A percentile compares a stretch with the other conserved stretches of the same genome.
Conservation (phyloP, 2,329 filamentous ascomycete species). For the Colletotrichum zoysiae region DNA sequence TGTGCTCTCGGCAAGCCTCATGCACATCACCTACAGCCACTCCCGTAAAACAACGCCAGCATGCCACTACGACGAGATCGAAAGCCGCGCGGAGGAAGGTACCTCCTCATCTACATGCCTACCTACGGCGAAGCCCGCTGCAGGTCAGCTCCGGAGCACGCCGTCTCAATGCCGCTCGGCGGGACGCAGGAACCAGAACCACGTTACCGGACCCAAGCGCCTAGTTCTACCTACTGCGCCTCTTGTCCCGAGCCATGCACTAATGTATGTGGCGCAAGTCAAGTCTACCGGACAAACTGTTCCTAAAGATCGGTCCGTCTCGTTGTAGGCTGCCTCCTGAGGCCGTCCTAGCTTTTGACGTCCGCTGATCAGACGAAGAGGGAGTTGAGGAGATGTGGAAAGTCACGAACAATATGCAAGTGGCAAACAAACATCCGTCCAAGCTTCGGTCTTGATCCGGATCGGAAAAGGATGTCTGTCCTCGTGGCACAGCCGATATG, state of each 20-base stretch:
- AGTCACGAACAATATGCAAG: neutral
- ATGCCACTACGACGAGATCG: neutral
- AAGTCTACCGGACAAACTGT: neutral
- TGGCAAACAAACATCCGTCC: conserved; percentile 10
- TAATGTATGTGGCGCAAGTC: neutral
- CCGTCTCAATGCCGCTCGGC: neutral
- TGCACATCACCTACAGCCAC: neutral
- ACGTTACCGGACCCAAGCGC: conserved; percentile 18
- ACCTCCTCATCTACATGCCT: neutral
- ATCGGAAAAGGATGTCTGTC: neutral
- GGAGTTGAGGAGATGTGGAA: neutral
- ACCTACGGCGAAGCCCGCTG: neutral
- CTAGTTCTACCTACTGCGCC: conserved; percentile 8
- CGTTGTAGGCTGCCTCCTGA: neutral
- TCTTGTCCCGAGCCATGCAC: neutral
- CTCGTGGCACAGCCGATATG: neutral
- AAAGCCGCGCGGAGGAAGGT: no score
- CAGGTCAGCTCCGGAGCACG: neutral
- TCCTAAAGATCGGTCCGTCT: neutral
- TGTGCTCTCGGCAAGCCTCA: neutral
- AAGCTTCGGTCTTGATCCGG: conserved; percentile 15
- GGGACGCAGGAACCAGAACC: conserved; percentile 27
- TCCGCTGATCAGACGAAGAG: conserved; percentile 9
- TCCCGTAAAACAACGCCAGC: neutral
- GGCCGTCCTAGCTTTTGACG: conserved; percentile 9